Percentiles rank a stretch among this genome's conserved stretches.
Conservation (phyloP, 1,284 basidiomycete genomes). For the Sporisorium reilianum region DNA sequence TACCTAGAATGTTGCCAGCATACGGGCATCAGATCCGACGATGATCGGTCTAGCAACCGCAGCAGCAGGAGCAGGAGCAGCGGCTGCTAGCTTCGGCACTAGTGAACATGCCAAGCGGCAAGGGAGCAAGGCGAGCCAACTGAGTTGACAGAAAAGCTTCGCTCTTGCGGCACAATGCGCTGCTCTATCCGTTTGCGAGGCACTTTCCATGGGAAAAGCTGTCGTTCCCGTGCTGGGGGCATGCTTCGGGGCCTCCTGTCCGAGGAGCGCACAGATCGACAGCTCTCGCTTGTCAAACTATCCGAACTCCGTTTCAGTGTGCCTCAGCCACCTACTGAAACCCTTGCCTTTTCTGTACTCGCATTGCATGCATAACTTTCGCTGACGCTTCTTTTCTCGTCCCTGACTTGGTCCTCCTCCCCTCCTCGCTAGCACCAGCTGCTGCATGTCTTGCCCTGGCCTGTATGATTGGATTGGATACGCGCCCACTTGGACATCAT, state of each 20-base stretch:
- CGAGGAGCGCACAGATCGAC: conserved; percentile 13
- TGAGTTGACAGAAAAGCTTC: not conserved
- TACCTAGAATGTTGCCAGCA: not conserved
- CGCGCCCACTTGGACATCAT: not conserved
- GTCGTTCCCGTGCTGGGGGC: conserved; percentile 10
- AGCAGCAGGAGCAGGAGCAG: not conserved
- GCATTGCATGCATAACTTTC: conserved; percentile 3
- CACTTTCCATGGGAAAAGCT: not conserved
- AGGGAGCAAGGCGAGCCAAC: conserved; percentile 1
- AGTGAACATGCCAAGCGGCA: conserved; percentile 29
- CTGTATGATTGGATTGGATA: not conserved
- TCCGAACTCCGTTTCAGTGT: not conserved
- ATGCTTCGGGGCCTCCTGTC: conserved; percentile 12
- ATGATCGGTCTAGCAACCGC: not conserved
- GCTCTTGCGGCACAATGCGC: not conserved
- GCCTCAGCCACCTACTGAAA: conserved; percentile 9
- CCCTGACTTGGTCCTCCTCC: not conserved
- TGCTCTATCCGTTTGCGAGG: not conserved
- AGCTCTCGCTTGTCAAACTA: conserved; percentile 1
- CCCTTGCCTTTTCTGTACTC: conserved; percentile 4
- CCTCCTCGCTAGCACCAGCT: no score
- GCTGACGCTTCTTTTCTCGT: conserved; percentile 4
- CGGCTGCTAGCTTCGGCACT: conserved; percentile 6
- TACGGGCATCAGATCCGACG: not conserved
- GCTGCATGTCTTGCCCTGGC: not conserved